phyloP scores from a whole-genome alignment of 805 yeast genomes.

The Kodamaea leandrae region DNA sequence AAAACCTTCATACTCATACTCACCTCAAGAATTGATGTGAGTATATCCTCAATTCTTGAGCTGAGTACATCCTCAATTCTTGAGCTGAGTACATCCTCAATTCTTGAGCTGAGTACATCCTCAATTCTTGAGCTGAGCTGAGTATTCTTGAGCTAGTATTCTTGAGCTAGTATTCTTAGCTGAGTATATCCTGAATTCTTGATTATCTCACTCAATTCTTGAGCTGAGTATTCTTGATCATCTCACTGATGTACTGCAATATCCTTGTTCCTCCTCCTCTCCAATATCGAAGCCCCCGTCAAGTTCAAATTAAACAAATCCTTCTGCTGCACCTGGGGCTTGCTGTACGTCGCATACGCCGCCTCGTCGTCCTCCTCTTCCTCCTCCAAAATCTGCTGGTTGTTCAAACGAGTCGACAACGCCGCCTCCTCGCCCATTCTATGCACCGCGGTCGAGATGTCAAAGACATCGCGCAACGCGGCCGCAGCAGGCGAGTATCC shows the following conservation, averaged over 20 bases:
- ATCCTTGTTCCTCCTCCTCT: conserved; percentile 35
- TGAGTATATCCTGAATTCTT: too few species aligned
- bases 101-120: too few species aligned
- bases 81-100: too few species aligned
- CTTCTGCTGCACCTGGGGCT: conserved; percentile 15
- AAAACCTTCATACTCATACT: too few species aligned
- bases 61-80: too few species aligned
- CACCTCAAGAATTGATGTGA: too few species aligned
- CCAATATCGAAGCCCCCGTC: conserved; percentile 53
- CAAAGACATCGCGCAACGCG: conserved; percentile 82
- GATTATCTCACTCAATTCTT: too few species aligned
- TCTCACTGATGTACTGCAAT: conserved; percentile 5
- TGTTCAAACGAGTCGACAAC: conserved; percentile 20
- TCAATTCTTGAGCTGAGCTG: too few species aligned
- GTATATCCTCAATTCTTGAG: too few species aligned
- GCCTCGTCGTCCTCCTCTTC: conserved; percentile 38
- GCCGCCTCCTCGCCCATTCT: conserved; percentile 70
- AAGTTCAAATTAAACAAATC: conserved; percentile 45
- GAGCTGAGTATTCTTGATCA: not conserved
- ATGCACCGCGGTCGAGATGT: conserved; percentile 81
- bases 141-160: too few species aligned
- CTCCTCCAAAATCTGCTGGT: conserved; percentile 22
- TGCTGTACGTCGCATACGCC: conserved; percentile 10
- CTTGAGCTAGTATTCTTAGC: too few species aligned
- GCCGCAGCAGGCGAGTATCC: conserved; percentile 71